Evolutionary conservation across 2,329 filamentous ascomycete genomes (phyloP).

Genomic region (Penicillium aurantiogriseum): DNA sequence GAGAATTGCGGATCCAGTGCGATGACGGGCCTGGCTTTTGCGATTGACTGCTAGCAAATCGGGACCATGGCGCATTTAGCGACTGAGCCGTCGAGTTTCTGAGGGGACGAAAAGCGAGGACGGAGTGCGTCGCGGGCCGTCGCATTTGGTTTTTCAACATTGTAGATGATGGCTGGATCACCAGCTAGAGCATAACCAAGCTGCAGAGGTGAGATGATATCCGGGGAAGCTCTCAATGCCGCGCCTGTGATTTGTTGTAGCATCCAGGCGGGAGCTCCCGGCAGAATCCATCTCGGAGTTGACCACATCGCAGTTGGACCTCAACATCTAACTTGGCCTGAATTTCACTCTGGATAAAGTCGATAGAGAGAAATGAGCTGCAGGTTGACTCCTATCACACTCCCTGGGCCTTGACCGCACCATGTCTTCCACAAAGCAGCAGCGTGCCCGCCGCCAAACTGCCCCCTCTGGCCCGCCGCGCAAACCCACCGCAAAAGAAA

Average conservation of each 20-base stretch:
- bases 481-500: conserved; percentile 27
- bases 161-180: conserved; percentile 6
- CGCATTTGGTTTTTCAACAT: conserved; percentile 32
- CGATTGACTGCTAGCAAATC: conserved; percentile 31
- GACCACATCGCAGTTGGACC: conserved; percentile 19
- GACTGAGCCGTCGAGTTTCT: conserved; percentile 15
- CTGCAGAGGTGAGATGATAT: not conserved
- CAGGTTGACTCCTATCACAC: not conserved
- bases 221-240: conserved; percentile 18
- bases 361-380: conserved; percentile 12
- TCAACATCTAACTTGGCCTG: not conserved
- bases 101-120: conserved; percentile 24
- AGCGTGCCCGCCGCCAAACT: conserved; percentile 39
- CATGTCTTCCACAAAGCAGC: conserved; percentile 31
- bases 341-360: not conserved
- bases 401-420: conserved; percentile 13
- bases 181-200: conserved; percentile 4
- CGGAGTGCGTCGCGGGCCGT: conserved; percentile 22
- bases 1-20: conserved; percentile 32
- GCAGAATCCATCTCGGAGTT: conserved; percentile 38
- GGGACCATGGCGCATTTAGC: conserved; percentile 26
- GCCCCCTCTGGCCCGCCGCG: conserved; percentile 36
- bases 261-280: conserved; percentile 30
- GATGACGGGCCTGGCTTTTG: conserved; percentile 16
- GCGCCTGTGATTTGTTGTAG: conserved; percentile 24